Percentiles rank a stretch among this genome's conserved stretches.
Evolutionary conservation across 345 rosid species (phyloP).

Genomic region (Cardamine chenopodiifolia): DNA sequence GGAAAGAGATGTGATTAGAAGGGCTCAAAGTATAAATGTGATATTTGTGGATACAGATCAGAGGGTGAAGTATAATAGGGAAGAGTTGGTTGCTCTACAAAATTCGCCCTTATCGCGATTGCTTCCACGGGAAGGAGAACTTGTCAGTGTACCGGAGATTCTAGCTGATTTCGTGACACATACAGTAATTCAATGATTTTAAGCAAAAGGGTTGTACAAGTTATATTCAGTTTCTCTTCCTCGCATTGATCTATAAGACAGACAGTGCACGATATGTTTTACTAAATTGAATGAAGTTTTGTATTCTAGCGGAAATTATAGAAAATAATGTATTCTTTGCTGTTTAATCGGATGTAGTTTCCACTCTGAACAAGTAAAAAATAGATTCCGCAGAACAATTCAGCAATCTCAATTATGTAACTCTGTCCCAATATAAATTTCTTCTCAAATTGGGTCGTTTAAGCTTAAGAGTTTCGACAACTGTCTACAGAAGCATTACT

Average conservation of each 20-base stretch:
- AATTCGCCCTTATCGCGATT: constrained; percentile 46
- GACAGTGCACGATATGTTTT: neutral
- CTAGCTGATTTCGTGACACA: constrained; percentile 7
- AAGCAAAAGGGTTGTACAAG: neutral
- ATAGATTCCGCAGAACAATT: neutral
- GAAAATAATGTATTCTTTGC: neutral
- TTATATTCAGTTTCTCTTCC: constrained; percentile 1
- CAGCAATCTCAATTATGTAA: neutral
- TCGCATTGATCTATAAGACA: neutral
- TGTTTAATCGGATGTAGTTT: neutral
- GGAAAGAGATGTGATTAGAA: neutral
- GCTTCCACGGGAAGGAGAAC: constrained; percentile 23
- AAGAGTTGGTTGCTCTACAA: constrained; percentile 62
- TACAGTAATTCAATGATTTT: constrained; percentile 6
- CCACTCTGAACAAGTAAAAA: neutral
- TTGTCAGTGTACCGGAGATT: constrained; percentile 32
- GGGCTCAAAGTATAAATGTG: neutral
- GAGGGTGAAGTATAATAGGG: constrained; percentile 72
- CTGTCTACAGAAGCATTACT: neutral
- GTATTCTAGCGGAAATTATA: neutral
- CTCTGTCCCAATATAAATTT: neutral
- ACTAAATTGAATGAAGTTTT: neutral
- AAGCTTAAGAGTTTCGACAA: neutral
- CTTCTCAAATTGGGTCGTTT: neutral
- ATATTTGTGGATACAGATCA: constrained; percentile 58